Evolutionary conservation across 257 asterid species (phyloP).

Genomic region (Przewalskia tangutica): DNA sequence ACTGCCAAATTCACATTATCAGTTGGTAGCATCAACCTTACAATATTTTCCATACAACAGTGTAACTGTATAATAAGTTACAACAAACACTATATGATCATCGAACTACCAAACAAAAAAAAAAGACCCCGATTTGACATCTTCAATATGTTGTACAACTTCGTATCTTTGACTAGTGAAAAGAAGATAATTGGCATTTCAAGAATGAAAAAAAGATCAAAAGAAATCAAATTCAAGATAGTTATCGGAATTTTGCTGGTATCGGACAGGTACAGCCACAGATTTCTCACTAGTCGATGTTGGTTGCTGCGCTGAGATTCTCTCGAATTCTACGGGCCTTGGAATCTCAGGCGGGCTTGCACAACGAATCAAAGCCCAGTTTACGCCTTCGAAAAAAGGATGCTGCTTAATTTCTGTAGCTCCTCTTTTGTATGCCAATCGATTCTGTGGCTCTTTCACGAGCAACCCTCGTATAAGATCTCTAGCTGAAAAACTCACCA

Average conservation of each 20-base stretch:
- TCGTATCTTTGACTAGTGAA: not conserved
- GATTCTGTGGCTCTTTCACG: slow-evolving; percentile 2
- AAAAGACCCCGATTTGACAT: not conserved
- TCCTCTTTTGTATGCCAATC: not conserved
- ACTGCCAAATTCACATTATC: not conserved
- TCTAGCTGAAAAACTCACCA: slow-evolving; percentile 1
- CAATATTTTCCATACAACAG: not conserved
- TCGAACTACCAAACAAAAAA: not conserved
- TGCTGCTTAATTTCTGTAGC: too few relatives aligned
- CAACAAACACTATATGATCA: not conserved
- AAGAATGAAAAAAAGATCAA: not conserved
- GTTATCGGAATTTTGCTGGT: not conserved
- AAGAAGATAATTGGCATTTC: too few relatives aligned
- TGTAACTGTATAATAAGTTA: not conserved
- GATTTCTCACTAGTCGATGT: not conserved
- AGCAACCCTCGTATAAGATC: slow-evolving; percentile 3
- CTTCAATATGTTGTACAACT: not conserved
- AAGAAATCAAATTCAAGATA: slow-evolving; percentile 3
- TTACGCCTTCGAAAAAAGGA: too few relatives aligned
- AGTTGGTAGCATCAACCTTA: not conserved
- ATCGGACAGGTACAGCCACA: not conserved
- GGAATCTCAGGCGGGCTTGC: not conserved
- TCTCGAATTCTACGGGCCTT: not conserved
- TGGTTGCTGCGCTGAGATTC: not conserved
- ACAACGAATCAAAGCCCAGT: too few relatives aligned